These are phyloP conservation scores for Arctium minus DNA, from an alignment of 129 eudicot species.

Conservation along the genomic window DNA sequence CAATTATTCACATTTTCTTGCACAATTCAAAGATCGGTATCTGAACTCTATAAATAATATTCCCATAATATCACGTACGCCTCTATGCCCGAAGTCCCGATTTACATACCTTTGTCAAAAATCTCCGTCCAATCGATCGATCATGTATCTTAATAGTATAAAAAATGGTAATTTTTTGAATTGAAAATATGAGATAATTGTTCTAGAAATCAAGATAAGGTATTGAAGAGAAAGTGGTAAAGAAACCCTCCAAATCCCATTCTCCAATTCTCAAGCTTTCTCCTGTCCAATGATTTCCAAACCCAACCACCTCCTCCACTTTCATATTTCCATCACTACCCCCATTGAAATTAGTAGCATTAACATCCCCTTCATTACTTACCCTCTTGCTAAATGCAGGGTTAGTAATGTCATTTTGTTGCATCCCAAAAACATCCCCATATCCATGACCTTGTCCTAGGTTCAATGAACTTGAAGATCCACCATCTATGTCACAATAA, in stretches of 20 bases:
- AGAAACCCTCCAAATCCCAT: constrained; percentile 82
- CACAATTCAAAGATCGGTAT: not conserved
- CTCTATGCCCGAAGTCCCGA: not conserved
- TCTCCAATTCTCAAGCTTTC: constrained; percentile 70
- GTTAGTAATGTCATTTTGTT: constrained; percentile 48
- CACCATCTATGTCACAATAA: constrained; percentile 16
- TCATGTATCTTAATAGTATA: not conserved
- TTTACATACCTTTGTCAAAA: not conserved
- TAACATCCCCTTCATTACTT: constrained; percentile 7
- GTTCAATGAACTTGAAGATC: constrained; percentile 25
- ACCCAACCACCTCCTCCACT: constrained; percentile 53
- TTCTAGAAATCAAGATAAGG: constrained; percentile 68
- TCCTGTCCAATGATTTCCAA: constrained; percentile 61
- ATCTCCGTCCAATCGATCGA: not conserved
- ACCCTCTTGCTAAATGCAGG: constrained; percentile 32
- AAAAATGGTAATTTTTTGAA: not conserved
- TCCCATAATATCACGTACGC: not conserved
- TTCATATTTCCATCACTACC: constrained; percentile 32
- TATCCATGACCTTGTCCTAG: constrained; percentile 25
- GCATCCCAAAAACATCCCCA: constrained; percentile 48
- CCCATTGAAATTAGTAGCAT: constrained; percentile 21
- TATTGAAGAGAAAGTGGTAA: constrained; percentile 64
- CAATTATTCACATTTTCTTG: constrained; percentile 5
- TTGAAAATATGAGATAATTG: not conserved
- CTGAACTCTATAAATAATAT: not conserved